Percentiles rank a stretch among this genome's conserved stretches.
Evolutionary conservation across 106 monocot genomes (phyloP).

Genomic region (Narthecium ossifragum): DNA sequence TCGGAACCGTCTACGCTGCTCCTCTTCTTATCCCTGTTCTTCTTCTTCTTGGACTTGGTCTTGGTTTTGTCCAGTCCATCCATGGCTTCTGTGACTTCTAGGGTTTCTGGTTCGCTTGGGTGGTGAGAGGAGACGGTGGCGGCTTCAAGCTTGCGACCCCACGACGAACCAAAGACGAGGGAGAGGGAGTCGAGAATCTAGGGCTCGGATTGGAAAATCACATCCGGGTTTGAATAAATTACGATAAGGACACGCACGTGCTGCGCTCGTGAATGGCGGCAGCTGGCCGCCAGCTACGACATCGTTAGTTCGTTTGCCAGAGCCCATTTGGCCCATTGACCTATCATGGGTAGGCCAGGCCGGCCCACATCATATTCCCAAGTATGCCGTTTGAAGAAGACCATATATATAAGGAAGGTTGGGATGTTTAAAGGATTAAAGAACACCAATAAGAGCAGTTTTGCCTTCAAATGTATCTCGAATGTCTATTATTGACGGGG

Average conservation of each 20-base stretch:
- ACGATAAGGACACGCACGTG: neutral
- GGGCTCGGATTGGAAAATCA: neutral
- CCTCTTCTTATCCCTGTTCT: slow-evolving; percentile 5
- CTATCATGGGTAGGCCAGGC: too few species aligned
- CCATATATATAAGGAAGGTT: too few species aligned
- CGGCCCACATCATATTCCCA: too few species aligned
- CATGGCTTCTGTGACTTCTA: slow-evolving; percentile 4
- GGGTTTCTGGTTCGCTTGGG: slow-evolving; percentile 17
- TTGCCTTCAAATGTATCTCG: too few species aligned
- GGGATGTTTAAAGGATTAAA: too few species aligned
- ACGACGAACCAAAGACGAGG: slow-evolving; percentile 6
- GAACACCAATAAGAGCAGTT: too few species aligned
- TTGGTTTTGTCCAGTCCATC: neutral
- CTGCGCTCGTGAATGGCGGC: neutral
- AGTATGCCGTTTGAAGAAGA: too few species aligned
- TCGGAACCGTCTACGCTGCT: neutral
- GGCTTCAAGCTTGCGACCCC: slow-evolving; percentile 30
- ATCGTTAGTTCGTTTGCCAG: too few species aligned
- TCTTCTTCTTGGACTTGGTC: slow-evolving; percentile 18
- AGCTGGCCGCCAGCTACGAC: too few species aligned
- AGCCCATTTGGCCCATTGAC: too few species aligned
- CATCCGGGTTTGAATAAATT: neutral
- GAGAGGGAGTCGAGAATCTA: neutral
- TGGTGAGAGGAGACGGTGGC: neutral
- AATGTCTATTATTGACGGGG: too few species aligned